Conservation (phyloP, 768 basidiomycete species). For the Agaricus blazei region DNA sequence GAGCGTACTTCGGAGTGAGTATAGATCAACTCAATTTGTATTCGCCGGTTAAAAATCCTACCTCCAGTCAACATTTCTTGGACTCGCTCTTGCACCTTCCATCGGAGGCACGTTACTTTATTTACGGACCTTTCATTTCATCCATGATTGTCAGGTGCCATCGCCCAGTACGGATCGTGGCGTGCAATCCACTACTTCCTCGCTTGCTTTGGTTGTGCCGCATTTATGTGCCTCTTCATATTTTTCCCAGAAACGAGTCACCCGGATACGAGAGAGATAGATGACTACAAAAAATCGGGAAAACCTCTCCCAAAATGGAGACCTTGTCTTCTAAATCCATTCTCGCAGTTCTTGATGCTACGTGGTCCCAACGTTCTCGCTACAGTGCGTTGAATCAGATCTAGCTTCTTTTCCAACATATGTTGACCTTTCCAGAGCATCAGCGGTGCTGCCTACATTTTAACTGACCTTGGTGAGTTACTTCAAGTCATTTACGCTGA, state of each 20-base stretch:
- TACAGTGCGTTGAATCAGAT: neutral
- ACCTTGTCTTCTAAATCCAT: constrained; percentile 54
- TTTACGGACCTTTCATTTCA: neutral
- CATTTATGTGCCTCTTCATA: constrained; percentile 32
- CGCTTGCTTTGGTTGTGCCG: constrained; percentile 32
- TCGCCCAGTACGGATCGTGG: constrained; percentile 64
- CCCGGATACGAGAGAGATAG: constrained; percentile 51
- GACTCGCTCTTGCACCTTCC: constrained; percentile 58
- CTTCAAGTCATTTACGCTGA: neutral
- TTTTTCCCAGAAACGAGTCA: constrained; percentile 65
- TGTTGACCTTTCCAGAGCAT: constrained; percentile 18
- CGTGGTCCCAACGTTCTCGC: constrained; percentile 55
- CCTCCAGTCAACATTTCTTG: constrained; percentile 46
- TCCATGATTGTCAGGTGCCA: constrained; percentile 1
- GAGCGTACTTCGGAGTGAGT: constrained; percentile 49
- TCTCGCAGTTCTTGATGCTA: constrained; percentile 44
- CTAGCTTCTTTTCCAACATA: neutral
- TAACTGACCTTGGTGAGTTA: constrained; percentile 37
- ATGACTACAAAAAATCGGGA: constrained; percentile 28
- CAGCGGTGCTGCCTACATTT: constrained; percentile 23
- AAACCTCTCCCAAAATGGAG: constrained; percentile 15
- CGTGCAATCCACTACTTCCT: constrained; percentile 49
- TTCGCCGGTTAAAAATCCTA: neutral
- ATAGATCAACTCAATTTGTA: neutral
- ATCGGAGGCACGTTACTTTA: constrained; percentile 39